Evolutionary conservation across 495 filamentous ascomycete genomes (phyloP), one percentile per base, ranked within the genome.

Genomic region (Cudoniella acicularis): DNA sequence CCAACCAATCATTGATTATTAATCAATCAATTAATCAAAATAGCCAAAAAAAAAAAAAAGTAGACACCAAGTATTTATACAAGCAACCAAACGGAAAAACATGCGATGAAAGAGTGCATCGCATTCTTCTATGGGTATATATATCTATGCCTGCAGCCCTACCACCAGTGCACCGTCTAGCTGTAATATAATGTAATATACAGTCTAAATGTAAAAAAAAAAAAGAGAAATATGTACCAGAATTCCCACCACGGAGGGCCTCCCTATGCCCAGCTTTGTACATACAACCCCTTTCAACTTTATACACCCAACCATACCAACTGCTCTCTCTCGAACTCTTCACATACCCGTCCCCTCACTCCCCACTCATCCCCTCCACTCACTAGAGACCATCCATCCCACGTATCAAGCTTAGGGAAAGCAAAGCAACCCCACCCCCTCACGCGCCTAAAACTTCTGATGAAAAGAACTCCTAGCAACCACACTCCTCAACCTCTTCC

Each of bases 381-480:
- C 30, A 4, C 6, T 36, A 4, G 4, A 36, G 4, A 4, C 30
- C 30, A 36, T 6, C 13, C 30, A 36, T 36, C 4, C 4, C 30
- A 22, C 21, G 17, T 21, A 2, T 42, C 25, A 54, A 18, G 13
- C 16, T 17, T 41, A 26, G n/a, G n/a, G n/a, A n/a, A n/a, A n/a
- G n/a, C n/a, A n/a, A n/a, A n/a, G n/a, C n/a, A n/a, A n/a, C n/a
- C n/a, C n/a, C n/a, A 43, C 16, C 51, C 26, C 27, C 18, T 21
- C 27, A 22, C 30, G 42, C 3, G 6, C 25, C 23, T 50, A 58
- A 20, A 80, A 81, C 21, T 69, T 65, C 57, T 75, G 65, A 57
- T 81, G 67, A 47, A 69, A 72, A 50, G 72, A 50, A 49, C 76
- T 79, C 47, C 78, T 72, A 10, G 72, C 74, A 45, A 77, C 76